A percentile compares a stretch with the other conserved stretches of the same genome.
Evolutionary conservation across 164 flowering plant genomes (phyloP).

Genomic region (Brasenia schreberi): DNA sequence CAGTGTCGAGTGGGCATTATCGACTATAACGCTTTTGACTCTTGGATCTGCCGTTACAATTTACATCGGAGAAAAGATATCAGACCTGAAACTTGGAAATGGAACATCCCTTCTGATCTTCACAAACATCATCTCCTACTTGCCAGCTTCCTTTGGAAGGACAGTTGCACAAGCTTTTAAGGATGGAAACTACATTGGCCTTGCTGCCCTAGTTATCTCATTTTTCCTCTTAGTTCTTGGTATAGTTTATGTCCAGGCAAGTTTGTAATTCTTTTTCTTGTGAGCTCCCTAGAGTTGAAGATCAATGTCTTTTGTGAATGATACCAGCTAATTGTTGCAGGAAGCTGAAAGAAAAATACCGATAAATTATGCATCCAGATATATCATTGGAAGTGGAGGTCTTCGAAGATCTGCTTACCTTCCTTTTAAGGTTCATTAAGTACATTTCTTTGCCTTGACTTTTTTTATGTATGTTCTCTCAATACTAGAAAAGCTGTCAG

Average conservation of each 20-base stretch:
- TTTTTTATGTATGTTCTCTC: too few species aligned
- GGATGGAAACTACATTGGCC: conserved; percentile 88
- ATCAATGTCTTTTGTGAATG: neutral
- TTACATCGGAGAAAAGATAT: conserved; percentile 80
- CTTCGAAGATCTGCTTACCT: conserved; percentile 89
- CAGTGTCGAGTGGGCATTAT: conserved; percentile 76
- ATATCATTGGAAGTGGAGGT: conserved; percentile 60
- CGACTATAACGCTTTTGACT: conserved; percentile 70
- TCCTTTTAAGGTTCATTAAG: conserved; percentile 75
- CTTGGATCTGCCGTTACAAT: conserved; percentile 93
- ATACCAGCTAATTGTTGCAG: conserved; percentile 35
- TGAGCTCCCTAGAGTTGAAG: neutral
- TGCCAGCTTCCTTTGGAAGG: conserved; percentile 98
- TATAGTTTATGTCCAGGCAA: conserved; percentile 98
- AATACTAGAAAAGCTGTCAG: too few species aligned
- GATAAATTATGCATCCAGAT: conserved; percentile 93
- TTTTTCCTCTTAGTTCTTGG: conserved; percentile 78
- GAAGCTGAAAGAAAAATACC: conserved; percentile 99
- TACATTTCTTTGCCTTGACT: too few species aligned
- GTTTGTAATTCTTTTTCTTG: neutral
- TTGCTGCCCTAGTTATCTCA: conserved; percentile 45
- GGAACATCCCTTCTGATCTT: conserved; percentile 96
- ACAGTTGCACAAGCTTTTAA: conserved; percentile 74
- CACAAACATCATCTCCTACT: conserved; percentile 92
- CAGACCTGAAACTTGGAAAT: conserved; percentile 97